phyloP scores from a whole-genome alignment of 2,329 filamentous ascomycete species.

The Peltaster fructicola region DNA sequence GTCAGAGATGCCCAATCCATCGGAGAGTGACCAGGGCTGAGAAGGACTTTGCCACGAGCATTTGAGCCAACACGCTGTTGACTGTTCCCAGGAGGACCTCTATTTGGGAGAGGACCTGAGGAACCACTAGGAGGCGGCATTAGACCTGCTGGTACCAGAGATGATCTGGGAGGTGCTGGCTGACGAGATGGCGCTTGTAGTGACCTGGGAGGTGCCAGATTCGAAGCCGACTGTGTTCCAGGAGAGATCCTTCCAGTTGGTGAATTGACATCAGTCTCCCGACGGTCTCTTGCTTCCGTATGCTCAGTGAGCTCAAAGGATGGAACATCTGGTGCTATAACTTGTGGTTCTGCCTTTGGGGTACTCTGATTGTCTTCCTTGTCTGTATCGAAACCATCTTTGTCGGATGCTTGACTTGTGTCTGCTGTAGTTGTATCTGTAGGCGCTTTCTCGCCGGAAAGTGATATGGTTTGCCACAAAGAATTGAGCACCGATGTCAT shows the following conservation, averaged over 20 bases:
- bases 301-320: too few species aligned
- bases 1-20: slow-evolving; percentile 89
- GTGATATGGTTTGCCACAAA: too few species aligned
- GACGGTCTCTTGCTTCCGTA: too few species aligned
- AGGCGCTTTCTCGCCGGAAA: too few species aligned
- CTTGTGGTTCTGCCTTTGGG: slow-evolving; percentile 13
- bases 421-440: too few species aligned
- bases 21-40: slow-evolving; percentile 82
- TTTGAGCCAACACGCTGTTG: slow-evolving; percentile 25
- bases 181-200: too few species aligned
- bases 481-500: too few species aligned
- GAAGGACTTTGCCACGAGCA: slow-evolving; percentile 47
- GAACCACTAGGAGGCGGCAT: slow-evolving; percentile 14
- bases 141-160: slow-evolving; percentile 9
- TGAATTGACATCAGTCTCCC: too few species aligned
- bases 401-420: slow-evolving; percentile 2
- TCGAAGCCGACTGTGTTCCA: too few species aligned
- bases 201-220: too few species aligned
- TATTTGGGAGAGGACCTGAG: slow-evolving; percentile 32
- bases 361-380: slow-evolving; percentile 13
- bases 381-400: slow-evolving; percentile 2
- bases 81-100: slow-evolving; percentile 23
- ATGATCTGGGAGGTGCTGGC: slow-evolving; percentile 3
- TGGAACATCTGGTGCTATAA: slow-evolving; percentile 7
- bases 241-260: too few species aligned